Percentiles rank a stretch among this genome's conserved stretches.
These are phyloP conservation scores for Dipteronia dyeriana DNA, from an alignment of 345 rosid species.

Conservation along the genomic window DNA sequence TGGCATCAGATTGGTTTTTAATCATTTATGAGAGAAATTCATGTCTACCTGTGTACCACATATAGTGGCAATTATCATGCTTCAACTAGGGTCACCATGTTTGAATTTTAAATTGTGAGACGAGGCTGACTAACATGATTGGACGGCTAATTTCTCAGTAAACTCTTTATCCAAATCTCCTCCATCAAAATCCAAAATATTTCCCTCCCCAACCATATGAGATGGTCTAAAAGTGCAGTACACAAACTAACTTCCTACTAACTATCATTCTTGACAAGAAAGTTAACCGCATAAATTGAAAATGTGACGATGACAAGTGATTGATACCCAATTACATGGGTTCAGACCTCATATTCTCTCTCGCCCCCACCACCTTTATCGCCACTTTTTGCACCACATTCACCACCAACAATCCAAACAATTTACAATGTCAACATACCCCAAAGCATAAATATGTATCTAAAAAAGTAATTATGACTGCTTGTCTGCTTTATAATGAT, in stretches of 20 bases:
- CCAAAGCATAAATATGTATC: not conserved
- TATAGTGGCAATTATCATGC: conserved; percentile 16
- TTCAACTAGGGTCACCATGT: conserved; percentile 18
- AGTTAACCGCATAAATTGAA: not conserved
- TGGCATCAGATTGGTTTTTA: not conserved
- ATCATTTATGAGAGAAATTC: conserved; percentile 24
- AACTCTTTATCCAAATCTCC: conserved; percentile 4
- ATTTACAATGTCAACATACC: not conserved
- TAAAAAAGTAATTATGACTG: not conserved
- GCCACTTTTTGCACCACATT: conserved; percentile 5
- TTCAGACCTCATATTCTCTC: not conserved
- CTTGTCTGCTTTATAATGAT: not conserved
- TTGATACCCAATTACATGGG: not conserved
- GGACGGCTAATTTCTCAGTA: not conserved
- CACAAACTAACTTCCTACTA: not conserved
- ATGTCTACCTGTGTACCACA: conserved; percentile 26
- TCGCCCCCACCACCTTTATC: not conserved
- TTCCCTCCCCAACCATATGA: not conserved
- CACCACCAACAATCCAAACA: conserved; percentile 2
- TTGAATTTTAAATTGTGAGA: conserved; percentile 5
- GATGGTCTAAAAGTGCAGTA: not conserved
- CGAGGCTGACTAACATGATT: not conserved
- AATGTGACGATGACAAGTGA: not conserved
- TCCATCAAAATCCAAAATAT: not conserved
- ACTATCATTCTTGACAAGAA: conserved; percentile 1